phyloP scores from a whole-genome alignment of 1,284 basidiomycete species.

The Anthracocystis panici-leucophaei region DNA sequence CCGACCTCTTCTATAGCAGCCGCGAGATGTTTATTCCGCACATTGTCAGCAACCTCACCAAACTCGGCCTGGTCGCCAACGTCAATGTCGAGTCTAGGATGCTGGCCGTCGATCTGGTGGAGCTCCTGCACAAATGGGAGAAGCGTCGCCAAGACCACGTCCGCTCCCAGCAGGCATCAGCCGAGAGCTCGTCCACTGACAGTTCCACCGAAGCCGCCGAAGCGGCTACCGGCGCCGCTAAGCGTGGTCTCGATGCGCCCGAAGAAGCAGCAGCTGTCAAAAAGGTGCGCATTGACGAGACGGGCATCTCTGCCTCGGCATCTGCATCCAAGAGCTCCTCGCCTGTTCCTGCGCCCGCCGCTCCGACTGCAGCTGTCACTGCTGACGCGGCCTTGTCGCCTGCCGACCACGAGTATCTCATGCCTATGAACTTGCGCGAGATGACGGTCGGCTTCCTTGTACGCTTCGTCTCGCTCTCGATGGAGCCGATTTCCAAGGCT shows the following conservation, averaged over 20 bases:
- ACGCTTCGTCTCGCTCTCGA: constrained; percentile 81
- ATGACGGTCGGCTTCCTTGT: constrained; percentile 91
- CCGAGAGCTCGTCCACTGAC: constrained; percentile 11
- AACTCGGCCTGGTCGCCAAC: constrained; percentile 82
- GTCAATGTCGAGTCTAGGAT: constrained; percentile 81
- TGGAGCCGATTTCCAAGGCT: constrained; percentile 77
- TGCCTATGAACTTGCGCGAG: constrained; percentile 64
- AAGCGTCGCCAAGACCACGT: constrained; percentile 71
- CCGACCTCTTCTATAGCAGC: constrained; percentile 91
- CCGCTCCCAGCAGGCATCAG: constrained; percentile 33
- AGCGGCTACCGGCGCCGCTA: constrained; percentile 19
- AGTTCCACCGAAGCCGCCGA: constrained; percentile 16
- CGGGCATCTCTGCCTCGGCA: constrained; percentile 63
- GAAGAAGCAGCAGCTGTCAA: constrained; percentile 67
- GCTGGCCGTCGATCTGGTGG: constrained; percentile 71
- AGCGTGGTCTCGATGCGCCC: constrained; percentile 31
- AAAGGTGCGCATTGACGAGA: constrained; percentile 71
- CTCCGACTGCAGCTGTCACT: constrained; percentile 6
- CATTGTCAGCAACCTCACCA: constrained; percentile 89
- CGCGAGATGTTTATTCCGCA: constrained; percentile 95
- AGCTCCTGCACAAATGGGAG: constrained; percentile 71
- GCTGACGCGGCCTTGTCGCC: constrained; percentile 20
- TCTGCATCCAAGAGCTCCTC: constrained; percentile 69
- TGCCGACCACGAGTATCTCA: constrained; percentile 58
- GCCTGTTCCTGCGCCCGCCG: constrained; percentile 27